These are phyloP conservation scores for Fusarium decemcellulare DNA, from an alignment of 2,329 filamentous ascomycete genomes.

Conservation along the genomic window DNA sequence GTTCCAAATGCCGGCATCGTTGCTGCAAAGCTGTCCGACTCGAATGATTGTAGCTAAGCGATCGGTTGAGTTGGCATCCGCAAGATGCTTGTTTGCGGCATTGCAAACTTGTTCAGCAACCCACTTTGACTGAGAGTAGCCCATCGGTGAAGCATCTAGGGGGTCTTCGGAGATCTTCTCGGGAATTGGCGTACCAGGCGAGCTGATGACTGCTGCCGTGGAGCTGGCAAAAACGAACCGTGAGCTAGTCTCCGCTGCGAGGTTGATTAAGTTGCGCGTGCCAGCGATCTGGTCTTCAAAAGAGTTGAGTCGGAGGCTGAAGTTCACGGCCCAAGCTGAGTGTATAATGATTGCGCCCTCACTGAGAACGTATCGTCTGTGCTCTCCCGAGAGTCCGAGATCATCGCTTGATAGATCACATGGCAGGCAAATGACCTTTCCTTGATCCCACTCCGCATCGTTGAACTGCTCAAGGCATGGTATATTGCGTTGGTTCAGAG, in stretches of 20 bases:
- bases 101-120: conserved; percentile 57
- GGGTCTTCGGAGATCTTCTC: conserved; percentile 47
- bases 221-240: conserved; percentile 66
- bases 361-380: not conserved
- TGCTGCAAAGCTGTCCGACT: conserved; percentile 66
- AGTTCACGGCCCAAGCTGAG: conserved; percentile 70
- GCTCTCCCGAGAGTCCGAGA: conserved; percentile 18
- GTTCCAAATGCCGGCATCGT: conserved; percentile 66
- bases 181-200: conserved; percentile 47
- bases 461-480: conserved; percentile 5
- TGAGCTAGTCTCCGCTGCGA: conserved; percentile 47
- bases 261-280: conserved; percentile 58
- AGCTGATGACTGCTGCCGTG: conserved; percentile 58
- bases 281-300: conserved; percentile 66
- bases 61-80: not conserved
- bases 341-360: conserved; percentile 57
- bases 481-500: conserved; percentile 10
- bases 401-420: conserved; percentile 10
- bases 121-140: conserved; percentile 60
- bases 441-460: not conserved
- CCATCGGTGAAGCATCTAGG: conserved; percentile 52
- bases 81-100: conserved; percentile 49
- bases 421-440: conserved; percentile 36
- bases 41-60: conserved; percentile 53
- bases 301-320: conserved; percentile 64